A percentile compares a stretch with the other conserved stretches of the same genome.
Conservation (phyloP, 495 filamentous ascomycete species). For the Aspergillus saccharolyticus region DNA sequence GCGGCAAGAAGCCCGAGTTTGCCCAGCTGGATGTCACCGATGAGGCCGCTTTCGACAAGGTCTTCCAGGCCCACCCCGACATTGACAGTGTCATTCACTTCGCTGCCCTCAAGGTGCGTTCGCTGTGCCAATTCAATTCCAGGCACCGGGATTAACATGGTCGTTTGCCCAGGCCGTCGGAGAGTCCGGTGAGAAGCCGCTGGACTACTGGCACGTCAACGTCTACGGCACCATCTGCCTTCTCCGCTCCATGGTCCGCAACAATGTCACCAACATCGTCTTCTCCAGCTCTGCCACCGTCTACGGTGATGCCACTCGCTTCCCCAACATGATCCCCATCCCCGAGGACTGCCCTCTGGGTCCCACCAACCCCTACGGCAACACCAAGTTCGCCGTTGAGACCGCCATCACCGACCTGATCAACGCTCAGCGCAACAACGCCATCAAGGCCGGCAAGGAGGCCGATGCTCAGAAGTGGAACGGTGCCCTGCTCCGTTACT, state of each 20-base stretch:
- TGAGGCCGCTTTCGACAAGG: constrained; percentile 73
- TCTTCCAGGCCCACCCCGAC: constrained; percentile 83
- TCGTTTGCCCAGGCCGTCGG: constrained; percentile 70
- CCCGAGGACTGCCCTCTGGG: constrained; percentile 94
- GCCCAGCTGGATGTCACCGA: constrained; percentile 84
- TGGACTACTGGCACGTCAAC: constrained; percentile 97
- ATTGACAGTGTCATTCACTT: constrained; percentile 99
- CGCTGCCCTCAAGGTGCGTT: constrained; percentile 84
- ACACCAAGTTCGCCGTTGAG: constrained; percentile 90
- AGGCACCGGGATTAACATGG: constrained; percentile 5
- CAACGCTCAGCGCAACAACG: constrained; percentile 78
- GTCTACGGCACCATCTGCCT: constrained; percentile 90
- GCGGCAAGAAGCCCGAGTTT: constrained; percentile 82
- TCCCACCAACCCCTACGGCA: constrained; percentile 95
- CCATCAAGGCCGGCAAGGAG: constrained; percentile 72
- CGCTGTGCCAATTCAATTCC: background rate
- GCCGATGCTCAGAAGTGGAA: constrained; percentile 73
- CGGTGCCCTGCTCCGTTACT: constrained; percentile 88
- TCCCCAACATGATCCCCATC: constrained; percentile 98
- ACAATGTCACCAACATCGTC: constrained; percentile 93
- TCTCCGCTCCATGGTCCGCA: constrained; percentile 76
- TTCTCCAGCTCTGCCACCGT: constrained; percentile 97
- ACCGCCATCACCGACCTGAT: constrained; percentile 85
- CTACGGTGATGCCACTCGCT: constrained; percentile 94
- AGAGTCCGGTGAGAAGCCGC: constrained; percentile 89